Evolutionary conservation across 139 green algal species (phyloP), one percentile per base, ranked within the genome.

Genomic region (Coccomyxa sp.): DNA sequence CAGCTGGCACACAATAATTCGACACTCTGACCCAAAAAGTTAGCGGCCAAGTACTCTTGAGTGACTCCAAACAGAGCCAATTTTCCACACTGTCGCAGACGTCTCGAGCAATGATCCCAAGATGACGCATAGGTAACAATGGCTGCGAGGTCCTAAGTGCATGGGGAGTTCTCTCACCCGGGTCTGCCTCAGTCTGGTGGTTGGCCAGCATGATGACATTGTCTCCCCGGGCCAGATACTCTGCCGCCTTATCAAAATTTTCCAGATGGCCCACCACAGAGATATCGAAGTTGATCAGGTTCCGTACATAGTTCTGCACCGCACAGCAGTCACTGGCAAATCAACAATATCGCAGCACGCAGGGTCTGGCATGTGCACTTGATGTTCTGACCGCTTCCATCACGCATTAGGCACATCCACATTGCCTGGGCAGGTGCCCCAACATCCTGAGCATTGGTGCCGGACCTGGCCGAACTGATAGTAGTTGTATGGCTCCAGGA

Each of bases 201-300:
- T 99, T 99, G 74, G 97, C 95, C 57, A 99, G 88, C 51, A 99
- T 84, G 23, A 99, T 89, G 3, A 99, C 96, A 88, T 99, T 99
- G 66, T 99, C 83, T 58, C 93, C 93, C 16, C 81, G 85, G 3
- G 88, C 85, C 57, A 98, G 87, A 85, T 92, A 88, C 76, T 83
- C 82, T 67, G 91, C 77, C 18, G 94, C 76, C 14, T 82, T 38
- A 21, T 88, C 59, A 32, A 91, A 94, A 0, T 79, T 77, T 18
- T 91, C 85, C 63, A 83, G 32, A 23, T 89, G 82, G n/a, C 94
- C 92, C 81, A 98, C 71, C 30, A 96, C 85, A 1, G 91, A 97
- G 71, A 93, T 94, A 60, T 93, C 78, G 89, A 98, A 99, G 84
- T 99, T 89, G 45, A 98, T 94, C 14, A 99, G 91, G 10, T 87